Conservation (phyloP, 495 filamentous ascomycete genomes). For the Melanomma pulvis-pyrius region DNA sequence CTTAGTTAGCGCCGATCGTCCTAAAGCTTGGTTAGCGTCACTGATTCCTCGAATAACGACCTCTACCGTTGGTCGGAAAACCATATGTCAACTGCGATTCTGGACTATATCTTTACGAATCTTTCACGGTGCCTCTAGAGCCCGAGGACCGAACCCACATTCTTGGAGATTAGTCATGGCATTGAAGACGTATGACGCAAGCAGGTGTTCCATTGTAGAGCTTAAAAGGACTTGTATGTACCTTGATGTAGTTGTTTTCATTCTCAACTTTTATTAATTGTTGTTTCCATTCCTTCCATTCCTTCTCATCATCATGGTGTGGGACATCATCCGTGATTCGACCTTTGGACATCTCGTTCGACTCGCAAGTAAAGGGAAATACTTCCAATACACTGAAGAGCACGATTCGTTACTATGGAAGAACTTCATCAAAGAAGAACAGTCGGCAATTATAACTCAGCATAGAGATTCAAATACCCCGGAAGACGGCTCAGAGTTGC, state of each 20-base stretch:
- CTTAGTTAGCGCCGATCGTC: background rate
- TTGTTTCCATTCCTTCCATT: background rate
- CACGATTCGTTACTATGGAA: conserved; percentile 41
- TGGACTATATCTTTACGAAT: background rate
- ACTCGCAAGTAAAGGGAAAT: conserved; percentile 35
- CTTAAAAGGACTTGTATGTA: background rate
- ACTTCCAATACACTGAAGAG: conserved; percentile 44
- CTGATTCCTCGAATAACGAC: background rate
- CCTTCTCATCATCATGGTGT: conserved; percentile 9
- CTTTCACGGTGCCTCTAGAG: background rate
- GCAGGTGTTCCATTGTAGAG: too few species aligned
- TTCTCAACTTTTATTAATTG: background rate
- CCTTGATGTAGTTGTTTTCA: background rate
- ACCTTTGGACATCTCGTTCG: conserved; percentile 44
- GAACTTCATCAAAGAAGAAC: conserved; percentile 43
- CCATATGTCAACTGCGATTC: background rate
- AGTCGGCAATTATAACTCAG: conserved; percentile 41
- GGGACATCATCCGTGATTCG: conserved; percentile 46
- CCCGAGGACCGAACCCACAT: too few species aligned
- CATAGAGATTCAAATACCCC: conserved; percentile 38
- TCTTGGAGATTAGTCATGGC: too few species aligned
- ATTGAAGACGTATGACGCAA: too few species aligned
- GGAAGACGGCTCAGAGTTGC: conserved; percentile 15
- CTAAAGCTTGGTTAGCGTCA: background rate
- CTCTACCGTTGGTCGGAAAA: background rate